These are phyloP conservation scores for Calonectria fujianensis DNA, from an alignment of 2,329 filamentous ascomycete species.

Conservation along the genomic window DNA sequence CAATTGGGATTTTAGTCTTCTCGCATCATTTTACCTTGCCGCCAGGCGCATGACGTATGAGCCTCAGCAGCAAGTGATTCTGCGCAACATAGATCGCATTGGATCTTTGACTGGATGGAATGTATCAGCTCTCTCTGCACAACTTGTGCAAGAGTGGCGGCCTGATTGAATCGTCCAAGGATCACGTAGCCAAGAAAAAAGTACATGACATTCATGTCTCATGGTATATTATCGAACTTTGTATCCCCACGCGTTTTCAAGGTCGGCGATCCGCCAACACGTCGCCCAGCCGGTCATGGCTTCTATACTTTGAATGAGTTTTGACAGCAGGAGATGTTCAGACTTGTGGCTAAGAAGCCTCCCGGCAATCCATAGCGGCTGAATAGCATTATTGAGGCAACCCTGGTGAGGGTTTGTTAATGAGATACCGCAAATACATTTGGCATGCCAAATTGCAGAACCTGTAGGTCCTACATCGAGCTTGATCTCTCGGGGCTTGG, in stretches of 20 bases:
- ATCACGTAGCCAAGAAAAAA: slow-evolving; percentile 23
- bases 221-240: slow-evolving; percentile 52
- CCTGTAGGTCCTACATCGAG: slow-evolving; percentile 54
- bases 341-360: slow-evolving; percentile 70
- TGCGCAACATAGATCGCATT: slow-evolving; percentile 62
- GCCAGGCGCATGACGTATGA: slow-evolving; percentile 69
- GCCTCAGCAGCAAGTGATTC: slow-evolving; percentile 66
- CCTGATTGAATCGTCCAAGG: slow-evolving; percentile 42
- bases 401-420: slow-evolving; percentile 73
- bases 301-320: slow-evolving; percentile 70
- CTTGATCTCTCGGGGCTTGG: slow-evolving; percentile 59
- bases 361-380: slow-evolving; percentile 75
- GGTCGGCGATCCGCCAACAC: slow-evolving; percentile 71
- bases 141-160: slow-evolving; percentile 56
- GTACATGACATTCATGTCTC: slow-evolving; percentile 8
- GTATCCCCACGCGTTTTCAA: slow-evolving; percentile 66
- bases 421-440: slow-evolving; percentile 74
- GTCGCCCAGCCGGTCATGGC: slow-evolving; percentile 72
- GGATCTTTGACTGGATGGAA: slow-evolving; percentile 65
- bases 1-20: slow-evolving; percentile 69
- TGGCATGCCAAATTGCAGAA: slow-evolving; percentile 73
- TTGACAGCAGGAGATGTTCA: slow-evolving; percentile 63
- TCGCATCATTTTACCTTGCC: slow-evolving; percentile 67
- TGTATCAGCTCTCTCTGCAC: slow-evolving; percentile 50
- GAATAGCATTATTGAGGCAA: slow-evolving; percentile 74